These are phyloP conservation scores for Saccharomyces hybrid DNA, from an alignment of 1,139 yeast species.

Conservation along the genomic window DNA sequence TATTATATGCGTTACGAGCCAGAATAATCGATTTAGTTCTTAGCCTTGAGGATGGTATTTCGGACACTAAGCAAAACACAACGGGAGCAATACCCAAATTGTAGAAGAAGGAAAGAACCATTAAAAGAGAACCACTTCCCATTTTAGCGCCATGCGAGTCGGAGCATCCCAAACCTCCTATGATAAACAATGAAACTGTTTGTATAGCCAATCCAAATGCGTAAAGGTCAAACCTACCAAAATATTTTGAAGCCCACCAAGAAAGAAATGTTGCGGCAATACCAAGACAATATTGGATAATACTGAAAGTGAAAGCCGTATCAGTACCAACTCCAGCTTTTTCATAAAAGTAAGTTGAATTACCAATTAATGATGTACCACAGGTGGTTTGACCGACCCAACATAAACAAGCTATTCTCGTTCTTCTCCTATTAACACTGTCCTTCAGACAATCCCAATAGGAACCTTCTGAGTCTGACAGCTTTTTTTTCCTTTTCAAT, in stretches of 20 bases:
- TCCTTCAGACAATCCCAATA: constrained; percentile 41
- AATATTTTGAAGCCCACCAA: constrained; percentile 41
- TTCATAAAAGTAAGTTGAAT: constrained; percentile 35
- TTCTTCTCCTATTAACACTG: constrained; percentile 43
- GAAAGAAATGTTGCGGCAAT: constrained; percentile 42
- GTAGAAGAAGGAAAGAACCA: constrained; percentile 43
- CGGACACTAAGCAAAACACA: constrained; percentile 49
- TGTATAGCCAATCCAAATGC: constrained; percentile 38
- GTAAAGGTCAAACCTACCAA: constrained; percentile 46
- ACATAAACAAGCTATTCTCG: constrained; percentile 40
- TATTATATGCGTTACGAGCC: constrained; percentile 43
- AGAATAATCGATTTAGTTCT: constrained; percentile 49
- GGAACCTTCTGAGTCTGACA: constrained; percentile 21
- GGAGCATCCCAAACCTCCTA: constrained; percentile 38
- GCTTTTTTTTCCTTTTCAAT: constrained; percentile 26
- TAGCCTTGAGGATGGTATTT: constrained; percentile 47
- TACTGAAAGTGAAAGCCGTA: constrained; percentile 40
- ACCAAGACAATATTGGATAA: constrained; percentile 37
- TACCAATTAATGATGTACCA: constrained; percentile 45
- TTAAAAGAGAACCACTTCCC: constrained; percentile 43
- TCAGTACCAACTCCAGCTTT: constrained; percentile 32
- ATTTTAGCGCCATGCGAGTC: constrained; percentile 27
- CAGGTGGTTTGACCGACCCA: constrained; percentile 45
- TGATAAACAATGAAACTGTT: constrained; percentile 35
- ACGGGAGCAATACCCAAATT: constrained; percentile 52